Evolutionary conservation across 1,284 basidiomycete genomes (phyloP).

Genomic region (Clitocybe nebularis): DNA sequence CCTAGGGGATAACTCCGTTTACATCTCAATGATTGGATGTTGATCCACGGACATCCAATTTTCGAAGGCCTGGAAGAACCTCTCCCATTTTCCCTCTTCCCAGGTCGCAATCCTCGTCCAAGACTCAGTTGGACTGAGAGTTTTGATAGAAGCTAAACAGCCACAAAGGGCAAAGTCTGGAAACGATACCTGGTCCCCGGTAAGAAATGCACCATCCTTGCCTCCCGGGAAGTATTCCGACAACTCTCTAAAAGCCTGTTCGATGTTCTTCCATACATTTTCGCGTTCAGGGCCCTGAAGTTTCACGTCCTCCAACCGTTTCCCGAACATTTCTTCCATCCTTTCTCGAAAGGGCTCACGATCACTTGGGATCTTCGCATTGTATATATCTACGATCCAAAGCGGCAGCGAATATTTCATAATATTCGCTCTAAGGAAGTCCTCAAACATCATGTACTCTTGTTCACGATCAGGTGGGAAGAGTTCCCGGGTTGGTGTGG

Average conservation of each 20-base stretch:
- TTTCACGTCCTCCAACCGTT: slow-evolving; percentile 15
- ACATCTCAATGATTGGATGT: background rate
- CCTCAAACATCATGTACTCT: slow-evolving; percentile 15
- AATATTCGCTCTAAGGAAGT: slow-evolving; percentile 13
- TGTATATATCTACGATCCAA: slow-evolving; percentile 14
- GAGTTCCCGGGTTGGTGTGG: slow-evolving; percentile 14
- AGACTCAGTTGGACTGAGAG: slow-evolving; percentile 16
- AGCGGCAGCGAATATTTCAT: slow-evolving; percentile 14
- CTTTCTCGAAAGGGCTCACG: slow-evolving; percentile 12
- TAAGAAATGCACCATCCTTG: slow-evolving; percentile 13
- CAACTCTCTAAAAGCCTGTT: slow-evolving; percentile 10
- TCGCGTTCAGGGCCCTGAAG: slow-evolving; percentile 17
- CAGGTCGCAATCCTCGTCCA: slow-evolving; percentile 18
- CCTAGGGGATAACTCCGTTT: background rate
- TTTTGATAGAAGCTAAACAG: slow-evolving; percentile 17
- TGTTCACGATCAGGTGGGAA: slow-evolving; percentile 13
- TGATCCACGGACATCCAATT: slow-evolving; percentile 16
- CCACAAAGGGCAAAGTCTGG: slow-evolving; percentile 20
- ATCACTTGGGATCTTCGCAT: slow-evolving; percentile 17
- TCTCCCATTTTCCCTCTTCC: slow-evolving; percentile 20
- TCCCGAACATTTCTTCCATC: slow-evolving; percentile 18
- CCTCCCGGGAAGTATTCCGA: slow-evolving; percentile 9
- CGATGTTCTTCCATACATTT: slow-evolving; percentile 13
- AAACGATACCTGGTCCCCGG: slow-evolving; percentile 14
- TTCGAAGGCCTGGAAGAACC: slow-evolving; percentile 16